These are phyloP conservation scores for Colletotrichum sp. DNA, from an alignment of 2,329 filamentous ascomycete genomes.

Conservation along the genomic window DNA sequence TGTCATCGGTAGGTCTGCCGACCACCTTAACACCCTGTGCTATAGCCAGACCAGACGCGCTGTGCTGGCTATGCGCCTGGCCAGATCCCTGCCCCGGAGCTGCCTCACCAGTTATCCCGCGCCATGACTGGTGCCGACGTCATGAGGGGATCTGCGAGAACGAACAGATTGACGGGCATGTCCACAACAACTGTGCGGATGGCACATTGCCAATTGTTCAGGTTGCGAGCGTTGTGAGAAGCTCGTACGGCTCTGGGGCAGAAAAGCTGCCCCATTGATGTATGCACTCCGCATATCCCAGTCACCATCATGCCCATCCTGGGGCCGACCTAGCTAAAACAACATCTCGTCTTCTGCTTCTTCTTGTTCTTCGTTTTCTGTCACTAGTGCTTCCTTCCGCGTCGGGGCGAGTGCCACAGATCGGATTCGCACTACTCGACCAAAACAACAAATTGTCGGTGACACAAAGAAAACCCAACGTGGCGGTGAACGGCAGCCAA, in stretches of 20 bases:
- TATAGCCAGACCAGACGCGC: constrained; percentile 16
- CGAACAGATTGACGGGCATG: neutral
- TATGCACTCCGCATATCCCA: neutral
- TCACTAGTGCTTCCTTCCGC: neutral
- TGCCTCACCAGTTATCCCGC: constrained; percentile 13
- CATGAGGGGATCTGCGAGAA: constrained; percentile 12
- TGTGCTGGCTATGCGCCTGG: constrained; percentile 17
- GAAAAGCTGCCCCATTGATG: constrained; percentile 11
- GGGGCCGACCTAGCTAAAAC: neutral
- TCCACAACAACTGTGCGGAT: neutral
- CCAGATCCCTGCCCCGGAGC: constrained; percentile 7
- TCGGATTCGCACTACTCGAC: neutral
- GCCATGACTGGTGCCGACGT: constrained; percentile 17
- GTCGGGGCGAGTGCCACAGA: neutral
- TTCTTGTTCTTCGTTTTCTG: neutral
- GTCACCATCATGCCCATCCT: neutral
- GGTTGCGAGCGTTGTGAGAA: neutral
- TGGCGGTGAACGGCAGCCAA: constrained; percentile 23
- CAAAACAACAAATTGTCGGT: constrained; percentile 21
- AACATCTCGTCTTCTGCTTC: neutral
- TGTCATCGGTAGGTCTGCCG: constrained; percentile 2
- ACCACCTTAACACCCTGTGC: neutral
- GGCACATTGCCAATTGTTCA: neutral
- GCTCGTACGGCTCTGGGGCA: neutral
- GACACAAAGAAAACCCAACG: constrained; percentile 23